phyloP scores from a whole-genome alignment of 352 stramenopile species.

The Globisporangium spiculum region DNA sequence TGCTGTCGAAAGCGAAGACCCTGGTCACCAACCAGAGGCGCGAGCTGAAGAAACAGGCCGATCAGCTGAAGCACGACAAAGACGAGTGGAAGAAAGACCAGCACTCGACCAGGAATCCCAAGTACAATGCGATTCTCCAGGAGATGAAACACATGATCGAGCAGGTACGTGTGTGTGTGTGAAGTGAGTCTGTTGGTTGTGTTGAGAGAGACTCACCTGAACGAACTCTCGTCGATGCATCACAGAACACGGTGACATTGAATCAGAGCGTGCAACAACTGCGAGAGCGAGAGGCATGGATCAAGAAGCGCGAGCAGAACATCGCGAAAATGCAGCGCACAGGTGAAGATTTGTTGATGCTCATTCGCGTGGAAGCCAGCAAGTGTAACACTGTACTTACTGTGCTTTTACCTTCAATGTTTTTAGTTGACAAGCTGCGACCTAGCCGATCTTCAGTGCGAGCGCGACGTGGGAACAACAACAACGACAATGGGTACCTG shows the following conservation, averaged over 20 bases:
- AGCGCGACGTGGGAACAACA: constrained; percentile 6
- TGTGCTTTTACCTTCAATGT: no score
- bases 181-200: not conserved
- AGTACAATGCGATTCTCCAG: constrained; percentile 34
- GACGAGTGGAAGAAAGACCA: constrained; percentile 45
- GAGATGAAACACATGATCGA: constrained; percentile 71
- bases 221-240: not conserved
- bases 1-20: constrained; percentile 43
- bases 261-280: constrained; percentile 47
- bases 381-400: no score
- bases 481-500: constrained; percentile 3
- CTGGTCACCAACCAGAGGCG: constrained; percentile 46
- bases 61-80: constrained; percentile 54
- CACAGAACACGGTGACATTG: constrained; percentile 41
- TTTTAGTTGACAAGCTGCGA: constrained; percentile 14
- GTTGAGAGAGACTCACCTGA: not conserved
- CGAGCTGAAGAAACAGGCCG: constrained; percentile 45
- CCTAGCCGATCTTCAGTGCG: not conserved
- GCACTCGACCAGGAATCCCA: constrained; percentile 4
- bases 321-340: constrained; percentile 33
- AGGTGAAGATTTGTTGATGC: constrained; percentile 15
- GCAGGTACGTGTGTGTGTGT: constrained; percentile 24
- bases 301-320: constrained; percentile 46
- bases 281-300: constrained; percentile 45
- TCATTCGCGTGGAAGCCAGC: no score